Conservation (phyloP, 2,329 filamentous ascomycete species). For the Trichophyton equinum region DNA sequence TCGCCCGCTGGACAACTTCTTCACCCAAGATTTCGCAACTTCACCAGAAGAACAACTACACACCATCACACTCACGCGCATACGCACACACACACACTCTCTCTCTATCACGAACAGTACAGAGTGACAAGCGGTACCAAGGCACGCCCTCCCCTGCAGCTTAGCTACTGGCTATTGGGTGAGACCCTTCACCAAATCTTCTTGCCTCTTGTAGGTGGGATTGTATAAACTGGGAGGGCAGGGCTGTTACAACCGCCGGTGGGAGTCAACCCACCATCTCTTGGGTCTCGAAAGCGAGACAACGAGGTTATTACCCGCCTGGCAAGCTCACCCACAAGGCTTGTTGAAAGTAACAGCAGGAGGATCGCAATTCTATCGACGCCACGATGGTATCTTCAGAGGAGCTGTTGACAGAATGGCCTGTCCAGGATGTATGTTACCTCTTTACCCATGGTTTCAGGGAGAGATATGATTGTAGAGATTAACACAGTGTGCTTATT, state of each 20-base stretch:
- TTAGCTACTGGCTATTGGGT: no score
- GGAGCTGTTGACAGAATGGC: conserved; percentile 21
- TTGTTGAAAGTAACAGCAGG: background rate
- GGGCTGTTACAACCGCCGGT: background rate
- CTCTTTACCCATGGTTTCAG: background rate
- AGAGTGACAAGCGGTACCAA: background rate
- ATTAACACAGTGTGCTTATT: background rate
- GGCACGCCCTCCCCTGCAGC: no score
- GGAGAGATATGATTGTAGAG: no score
- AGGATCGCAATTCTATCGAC: background rate
- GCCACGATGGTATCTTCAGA: conserved; percentile 6
- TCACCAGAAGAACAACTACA: background rate
- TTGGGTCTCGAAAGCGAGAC: background rate
- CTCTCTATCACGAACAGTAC: background rate
- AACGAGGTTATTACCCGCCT: background rate
- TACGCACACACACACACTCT: background rate
- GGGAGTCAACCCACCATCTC: background rate
- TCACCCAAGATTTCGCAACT: background rate
- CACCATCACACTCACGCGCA: background rate
- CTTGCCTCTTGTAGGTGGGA: background rate
- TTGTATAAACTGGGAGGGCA: background rate
- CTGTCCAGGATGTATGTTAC: conserved; percentile 24
- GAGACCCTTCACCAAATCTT: background rate
- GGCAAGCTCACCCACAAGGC: background rate
- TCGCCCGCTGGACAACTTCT: no score